Conservation (phyloP, 2,329 filamentous ascomycete genomes). For the Botrytis fragariae region DNA sequence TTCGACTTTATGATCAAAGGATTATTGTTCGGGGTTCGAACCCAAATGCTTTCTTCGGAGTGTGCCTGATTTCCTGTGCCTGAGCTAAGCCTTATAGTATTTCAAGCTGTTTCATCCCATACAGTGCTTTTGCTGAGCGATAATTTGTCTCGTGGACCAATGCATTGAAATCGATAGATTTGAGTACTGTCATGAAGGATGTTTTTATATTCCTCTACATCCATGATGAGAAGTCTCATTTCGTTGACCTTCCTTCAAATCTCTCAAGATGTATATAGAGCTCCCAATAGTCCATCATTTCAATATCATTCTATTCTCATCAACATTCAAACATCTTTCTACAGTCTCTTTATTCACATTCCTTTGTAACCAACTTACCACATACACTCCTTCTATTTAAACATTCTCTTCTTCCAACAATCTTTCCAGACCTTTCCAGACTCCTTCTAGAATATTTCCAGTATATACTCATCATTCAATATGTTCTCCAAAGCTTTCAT, state of each 20-base stretch:
- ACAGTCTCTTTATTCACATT: background rate
- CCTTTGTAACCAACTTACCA: background rate
- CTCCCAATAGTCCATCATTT: no score
- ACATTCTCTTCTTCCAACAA: background rate
- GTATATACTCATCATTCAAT: background rate
- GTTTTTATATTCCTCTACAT: conserved; percentile 8
- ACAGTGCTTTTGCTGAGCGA: background rate
- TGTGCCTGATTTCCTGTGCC: background rate
- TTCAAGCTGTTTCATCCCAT: background rate
- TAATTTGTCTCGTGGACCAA: background rate
- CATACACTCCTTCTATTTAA: background rate
- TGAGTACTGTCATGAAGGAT: background rate
- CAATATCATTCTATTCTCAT: background rate
- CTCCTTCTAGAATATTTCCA: conserved; percentile 3
- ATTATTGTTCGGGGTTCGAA: background rate
- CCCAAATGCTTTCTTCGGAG: background rate
- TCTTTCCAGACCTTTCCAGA: conserved; percentile 2
- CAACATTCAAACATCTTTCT: background rate
- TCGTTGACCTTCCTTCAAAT: background rate
- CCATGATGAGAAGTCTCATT: background rate
- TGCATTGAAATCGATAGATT: no score
- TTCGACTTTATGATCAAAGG: conserved; percentile 1
- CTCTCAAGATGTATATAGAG: background rate
- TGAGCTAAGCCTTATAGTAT: background rate
- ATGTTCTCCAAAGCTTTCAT: conserved; percentile 4